A percentile compares a stretch with the other conserved stretches of the same genome.
These are phyloP conservation scores for Suillus spraguei DNA, from an alignment of 768 basidiomycete species.

Conservation along the genomic window DNA sequence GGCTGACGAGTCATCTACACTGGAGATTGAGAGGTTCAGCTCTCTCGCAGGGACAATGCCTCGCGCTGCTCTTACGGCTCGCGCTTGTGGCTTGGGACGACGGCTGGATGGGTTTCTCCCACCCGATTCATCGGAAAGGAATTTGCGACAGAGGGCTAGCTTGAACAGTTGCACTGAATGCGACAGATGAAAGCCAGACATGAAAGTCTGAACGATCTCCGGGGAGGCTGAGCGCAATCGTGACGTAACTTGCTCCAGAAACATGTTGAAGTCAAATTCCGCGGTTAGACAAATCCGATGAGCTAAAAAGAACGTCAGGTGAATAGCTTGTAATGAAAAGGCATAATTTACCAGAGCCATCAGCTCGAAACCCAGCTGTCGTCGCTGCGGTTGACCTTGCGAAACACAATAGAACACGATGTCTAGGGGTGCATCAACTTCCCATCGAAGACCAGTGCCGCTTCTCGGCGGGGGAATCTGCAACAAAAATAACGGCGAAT, in stretches of 20 bases:
- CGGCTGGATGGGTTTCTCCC: slow-evolving; percentile 19
- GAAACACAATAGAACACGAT: slow-evolving; percentile 42
- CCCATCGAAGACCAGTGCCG: slow-evolving; percentile 54
- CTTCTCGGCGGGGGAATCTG: slow-evolving; percentile 61
- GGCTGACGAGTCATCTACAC: slow-evolving; percentile 13
- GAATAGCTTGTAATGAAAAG: not conserved
- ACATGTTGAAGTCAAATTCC: slow-evolving; percentile 39
- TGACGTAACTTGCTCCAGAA: slow-evolving; percentile 38
- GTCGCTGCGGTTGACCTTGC: slow-evolving; percentile 34
- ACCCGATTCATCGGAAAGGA: slow-evolving; percentile 31
- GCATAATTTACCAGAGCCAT: slow-evolving; percentile 29
- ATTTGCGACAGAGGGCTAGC: slow-evolving; percentile 44
- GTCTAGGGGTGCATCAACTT: slow-evolving; percentile 51
- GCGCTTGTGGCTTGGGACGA: slow-evolving; percentile 38
- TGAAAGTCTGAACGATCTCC: slow-evolving; percentile 34
- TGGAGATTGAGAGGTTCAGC: not conserved
- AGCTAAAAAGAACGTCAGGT: slow-evolving; percentile 31
- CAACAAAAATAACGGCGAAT: slow-evolving; percentile 56
- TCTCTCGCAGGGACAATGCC: slow-evolving; percentile 2
- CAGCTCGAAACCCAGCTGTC: slow-evolving; percentile 38
- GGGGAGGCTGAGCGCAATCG: slow-evolving; percentile 35
- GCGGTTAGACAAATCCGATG: slow-evolving; percentile 40
- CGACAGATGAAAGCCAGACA: slow-evolving; percentile 40
- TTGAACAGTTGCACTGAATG: slow-evolving; percentile 42
- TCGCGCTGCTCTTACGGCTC: slow-evolving; percentile 23